Evolutionary conservation across 441 rosid species (phyloP), one percentile per base, ranked within the genome.

Genomic region (Cnidoscolus chayamansa): DNA sequence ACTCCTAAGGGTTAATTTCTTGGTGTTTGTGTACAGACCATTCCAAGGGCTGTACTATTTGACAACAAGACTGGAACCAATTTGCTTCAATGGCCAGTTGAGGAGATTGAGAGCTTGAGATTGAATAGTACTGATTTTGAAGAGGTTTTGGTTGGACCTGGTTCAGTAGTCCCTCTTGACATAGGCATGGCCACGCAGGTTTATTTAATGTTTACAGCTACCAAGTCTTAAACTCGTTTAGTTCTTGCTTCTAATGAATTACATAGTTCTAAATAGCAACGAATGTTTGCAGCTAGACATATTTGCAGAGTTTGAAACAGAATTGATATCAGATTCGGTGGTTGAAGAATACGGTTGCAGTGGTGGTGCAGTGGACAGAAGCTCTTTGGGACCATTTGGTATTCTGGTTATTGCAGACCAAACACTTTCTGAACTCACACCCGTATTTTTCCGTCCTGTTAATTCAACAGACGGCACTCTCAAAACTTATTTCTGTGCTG

Each of bases 41-140:
- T 95, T 65, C 99, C 99, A 61, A 89, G 99, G 81, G 88, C 86
- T 0, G 82, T 92, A 65, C 31, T 80, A n/a, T 82, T 84, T 12
- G 99, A 95, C 69, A 75, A 61, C 64, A 87, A 88, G 82, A 92
- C 96, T 0, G 86, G 94, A n/a, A 67, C 84, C 57, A 84, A 90
- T 77, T 76, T 95, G 53, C 85, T 95, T 47, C 97, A 91, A 58
- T 95, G 95, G 96, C 98, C 99, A 15, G 97, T 92, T 7, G 87
- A 91, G 69, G 98, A 95, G 78, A 80, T 85, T 1, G 87, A 92
- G 43, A 84, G 88, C 77, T 86, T 95, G 74, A 88, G 99, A 78
- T 62, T 87, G 73, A 76, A 72, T 56, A 81, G 86, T 81, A 79
- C 81, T 31, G 73, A 82, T 20, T 89, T 91, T 43, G 51, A 79